A percentile compares a stretch with the other conserved stretches of the same genome.
Conservation (phyloP, 2,329 filamentous ascomycete genomes). For the Pestalotiopsis sp. region DNA sequence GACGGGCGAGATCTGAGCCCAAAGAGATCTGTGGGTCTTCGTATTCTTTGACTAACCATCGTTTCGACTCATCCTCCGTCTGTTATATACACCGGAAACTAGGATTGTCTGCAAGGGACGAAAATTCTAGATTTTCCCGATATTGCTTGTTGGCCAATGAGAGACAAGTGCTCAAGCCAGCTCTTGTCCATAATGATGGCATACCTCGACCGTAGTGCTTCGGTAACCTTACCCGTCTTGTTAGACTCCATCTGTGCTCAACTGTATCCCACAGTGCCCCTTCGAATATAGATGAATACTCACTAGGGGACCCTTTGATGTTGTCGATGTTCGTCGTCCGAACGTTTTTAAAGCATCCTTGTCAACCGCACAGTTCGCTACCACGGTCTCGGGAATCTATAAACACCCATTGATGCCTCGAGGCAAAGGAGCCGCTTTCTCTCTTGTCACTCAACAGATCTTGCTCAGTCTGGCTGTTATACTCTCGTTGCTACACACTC, state of each 20-base stretch:
- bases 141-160: neutral
- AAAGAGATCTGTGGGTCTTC: conserved; percentile 5
- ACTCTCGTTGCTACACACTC: conserved; percentile 13
- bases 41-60: conserved; percentile 5
- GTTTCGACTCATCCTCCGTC: conserved; percentile 8
- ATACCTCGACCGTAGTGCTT: conserved; percentile 1
- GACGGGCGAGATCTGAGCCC: conserved; percentile 3
- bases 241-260: conserved; percentile 5
- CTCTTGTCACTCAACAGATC: neutral
- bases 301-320: neutral
- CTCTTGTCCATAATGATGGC: neutral
- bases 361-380: neutral
- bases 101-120: conserved; percentile 6
- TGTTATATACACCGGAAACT: neutral
- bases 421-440: neutral
- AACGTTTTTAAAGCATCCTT: neutral
- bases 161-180: neutral
- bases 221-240: neutral
- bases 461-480: conserved; percentile 4
- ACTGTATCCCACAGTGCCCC: conserved; percentile 3
- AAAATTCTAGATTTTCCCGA: neutral
- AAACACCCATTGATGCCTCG: neutral
- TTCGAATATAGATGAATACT: neutral
- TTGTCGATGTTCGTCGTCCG: neutral
- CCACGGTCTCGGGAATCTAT: conserved; percentile 3